Conservation (phyloP, 176 grass and related monocot species). For the Pharus latifolius region DNA sequence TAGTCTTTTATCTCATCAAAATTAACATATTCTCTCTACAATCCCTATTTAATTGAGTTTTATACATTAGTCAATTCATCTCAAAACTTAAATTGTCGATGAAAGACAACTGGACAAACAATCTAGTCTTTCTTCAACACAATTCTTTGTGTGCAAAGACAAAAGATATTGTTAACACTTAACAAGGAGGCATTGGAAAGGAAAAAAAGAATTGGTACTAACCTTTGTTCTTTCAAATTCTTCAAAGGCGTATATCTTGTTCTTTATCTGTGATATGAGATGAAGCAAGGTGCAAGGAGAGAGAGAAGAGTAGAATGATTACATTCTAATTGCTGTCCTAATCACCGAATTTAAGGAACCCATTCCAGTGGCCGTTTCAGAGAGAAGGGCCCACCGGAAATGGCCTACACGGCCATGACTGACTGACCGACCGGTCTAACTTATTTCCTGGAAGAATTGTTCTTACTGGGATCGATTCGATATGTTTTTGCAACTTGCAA, state of each 20-base stretch:
- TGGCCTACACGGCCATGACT: not conserved
- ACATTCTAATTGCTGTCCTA: constrained; percentile 12
- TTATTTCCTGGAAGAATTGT: not conserved
- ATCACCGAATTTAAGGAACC: constrained; percentile 21
- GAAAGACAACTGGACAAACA: no score
- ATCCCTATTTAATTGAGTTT: no score
- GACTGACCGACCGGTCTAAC: not conserved
- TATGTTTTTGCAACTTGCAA: no score
- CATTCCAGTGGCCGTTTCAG: constrained; percentile 1
- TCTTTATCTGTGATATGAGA: not conserved
- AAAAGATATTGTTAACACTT: no score
- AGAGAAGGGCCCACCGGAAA: not conserved
- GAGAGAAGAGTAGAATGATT: not conserved
- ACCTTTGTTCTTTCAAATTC: not conserved
- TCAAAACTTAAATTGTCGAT: no score
- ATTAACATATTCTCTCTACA: not conserved
- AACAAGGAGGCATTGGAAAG: no score
- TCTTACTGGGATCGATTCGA: no score
- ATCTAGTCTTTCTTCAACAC: no score
- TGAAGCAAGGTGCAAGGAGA: not conserved
- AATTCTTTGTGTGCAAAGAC: no score
- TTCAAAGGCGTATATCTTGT: not conserved
- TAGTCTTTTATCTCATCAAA: not conserved
- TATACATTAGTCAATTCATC: no score
- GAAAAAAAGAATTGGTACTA: not conserved